Conservation (phyloP, 1,284 basidiomycete genomes). For the Austroboletus rostrupii region DNA sequence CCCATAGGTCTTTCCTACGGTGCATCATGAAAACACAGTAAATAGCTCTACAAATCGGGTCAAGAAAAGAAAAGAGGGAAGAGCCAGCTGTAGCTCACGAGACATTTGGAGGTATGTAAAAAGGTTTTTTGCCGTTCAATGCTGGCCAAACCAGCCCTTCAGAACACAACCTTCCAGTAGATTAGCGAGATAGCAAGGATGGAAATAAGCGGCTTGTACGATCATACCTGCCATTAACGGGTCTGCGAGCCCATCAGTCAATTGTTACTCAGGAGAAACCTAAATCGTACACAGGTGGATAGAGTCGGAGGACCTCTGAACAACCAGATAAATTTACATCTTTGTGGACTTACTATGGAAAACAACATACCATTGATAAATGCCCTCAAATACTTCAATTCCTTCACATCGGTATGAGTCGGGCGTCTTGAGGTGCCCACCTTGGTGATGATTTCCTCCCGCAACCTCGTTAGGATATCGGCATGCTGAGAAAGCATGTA, state of each 20-base stretch:
- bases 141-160: constrained; percentile 41
- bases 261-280: not conserved
- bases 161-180: constrained; percentile 37
- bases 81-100: constrained; percentile 30
- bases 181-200: not conserved
- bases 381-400: constrained; percentile 55
- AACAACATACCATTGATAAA: constrained; percentile 50
- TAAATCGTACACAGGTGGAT: not conserved
- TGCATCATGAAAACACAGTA: constrained; percentile 34
- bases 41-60: constrained; percentile 10
- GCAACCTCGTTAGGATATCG: constrained; percentile 41
- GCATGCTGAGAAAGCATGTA: constrained; percentile 56
- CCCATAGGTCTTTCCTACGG: constrained; percentile 35
- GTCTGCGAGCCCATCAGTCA: not conserved
- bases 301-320: constrained; percentile 48
- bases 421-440: constrained; percentile 43
- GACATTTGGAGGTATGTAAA: constrained; percentile 36
- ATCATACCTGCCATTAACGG: not conserved
- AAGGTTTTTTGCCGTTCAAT: constrained; percentile 28
- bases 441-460: constrained; percentile 47
- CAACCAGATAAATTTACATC: not conserved
- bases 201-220: no score
- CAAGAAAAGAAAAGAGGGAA: not conserved
- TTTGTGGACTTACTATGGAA: not conserved
- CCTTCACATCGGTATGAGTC: constrained; percentile 47